Conservation (phyloP, 75 land plant species). For the Chamaecyparis obtusa region DNA sequence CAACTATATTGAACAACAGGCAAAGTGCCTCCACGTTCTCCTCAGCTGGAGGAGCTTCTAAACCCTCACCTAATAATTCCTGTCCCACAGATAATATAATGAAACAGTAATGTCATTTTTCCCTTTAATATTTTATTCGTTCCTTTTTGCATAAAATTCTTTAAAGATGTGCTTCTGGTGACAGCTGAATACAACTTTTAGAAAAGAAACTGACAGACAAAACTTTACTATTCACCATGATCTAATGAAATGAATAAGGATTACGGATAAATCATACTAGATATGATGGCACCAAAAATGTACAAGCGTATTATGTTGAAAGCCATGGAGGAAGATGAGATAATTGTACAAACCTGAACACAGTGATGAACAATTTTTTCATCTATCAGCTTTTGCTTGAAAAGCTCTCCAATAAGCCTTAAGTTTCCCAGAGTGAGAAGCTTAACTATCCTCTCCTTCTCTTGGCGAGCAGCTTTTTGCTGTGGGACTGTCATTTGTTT, state of each 20-base stretch:
- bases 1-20: conserved; percentile 73
- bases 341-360: conserved; percentile 42
- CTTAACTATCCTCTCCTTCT: conserved; percentile 76
- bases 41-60: conserved; percentile 64
- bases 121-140: background rate
- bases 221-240: background rate
- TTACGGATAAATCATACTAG: background rate
- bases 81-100: conserved; percentile 2
- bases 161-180: background rate
- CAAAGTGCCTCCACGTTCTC: conserved; percentile 95
- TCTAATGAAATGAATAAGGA: background rate
- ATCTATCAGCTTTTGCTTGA: conserved; percentile 81
- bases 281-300: background rate
- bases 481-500: conserved; percentile 68
- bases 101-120: background rate
- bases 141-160: background rate
- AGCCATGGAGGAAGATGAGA: background rate
- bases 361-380: conserved; percentile 92
- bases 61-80: conserved; percentile 64
- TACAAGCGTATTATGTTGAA: background rate
- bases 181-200: background rate
- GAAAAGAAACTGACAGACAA: background rate
- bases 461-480: conserved; percentile 70
- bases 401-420: conserved; percentile 87
- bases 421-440: conserved; percentile 91